Base-by-base conservation (phyloP, 2,329 filamentous ascomycete species). In the Sporothrix sp. region DNA sequence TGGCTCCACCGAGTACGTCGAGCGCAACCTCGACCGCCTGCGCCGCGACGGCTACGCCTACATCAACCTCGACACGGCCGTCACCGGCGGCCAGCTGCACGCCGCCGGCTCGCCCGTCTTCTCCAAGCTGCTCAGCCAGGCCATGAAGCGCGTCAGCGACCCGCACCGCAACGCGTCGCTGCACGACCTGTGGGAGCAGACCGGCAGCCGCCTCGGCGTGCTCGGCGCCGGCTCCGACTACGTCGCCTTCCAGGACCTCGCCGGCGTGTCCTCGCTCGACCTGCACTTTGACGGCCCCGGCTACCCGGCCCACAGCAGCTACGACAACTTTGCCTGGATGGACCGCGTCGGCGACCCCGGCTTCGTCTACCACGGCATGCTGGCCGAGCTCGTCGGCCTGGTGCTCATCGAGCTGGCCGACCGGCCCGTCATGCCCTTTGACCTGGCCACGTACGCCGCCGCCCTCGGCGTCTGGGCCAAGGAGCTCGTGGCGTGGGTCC, bases 1-100 rank as follows among this genome's bases (percentile, higher is more conserved):
- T 52, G 93, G 93, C 8, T 95, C 88, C 10, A 97, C 93, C 2
- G 93, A 98, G 65, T 91, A 85, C 61, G 93, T 98, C 40, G 93
- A 98, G 68, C 84, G 85, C 42, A 83, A 91, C 58, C 72, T 88
- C 25, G 81, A 90, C 0, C 65, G 70, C 3, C 73, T 98, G 7
- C 83, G 87, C 37, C 71, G 76, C 16, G 77, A 93, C 59, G 91
- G 79, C 0, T 81, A 87, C 56, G 90, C 86, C 9, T 98, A 98
- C 61, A 74, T 98, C 57, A 98, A 98, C 61, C 82, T 98, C 36
- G 91, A 91, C 63, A 79, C 82, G 2, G 91, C 84, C 30, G 82
- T 97, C 4, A 78, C 78, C 2, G 93, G 93, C 6, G 68, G 72
- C 48, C 73, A 84, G 10, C 88, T 98, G 62, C 76, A 78, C 56